Percentiles rank a stretch among this genome's conserved stretches.
Conservation (phyloP, 371 early-diverging fungal species). For the Apophysomyces ossiformis region DNA sequence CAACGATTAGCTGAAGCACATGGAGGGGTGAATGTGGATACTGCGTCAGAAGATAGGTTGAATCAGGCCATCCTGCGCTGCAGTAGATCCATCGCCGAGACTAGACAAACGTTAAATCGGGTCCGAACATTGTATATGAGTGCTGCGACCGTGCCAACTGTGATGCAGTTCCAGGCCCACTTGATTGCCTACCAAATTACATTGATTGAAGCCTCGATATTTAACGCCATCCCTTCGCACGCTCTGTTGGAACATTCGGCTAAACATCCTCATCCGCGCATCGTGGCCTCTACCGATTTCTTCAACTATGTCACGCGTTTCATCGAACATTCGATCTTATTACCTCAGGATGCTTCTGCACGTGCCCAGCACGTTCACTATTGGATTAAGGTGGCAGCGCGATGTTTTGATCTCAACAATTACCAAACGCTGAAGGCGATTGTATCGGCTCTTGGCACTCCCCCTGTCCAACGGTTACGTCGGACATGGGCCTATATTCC, state of each 20-base stretch:
- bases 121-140: conserved; percentile 62
- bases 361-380: conserved; percentile 70
- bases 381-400: conserved; percentile 80
- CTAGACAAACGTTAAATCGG: conserved; percentile 56
- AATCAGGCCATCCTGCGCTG: conserved; percentile 54
- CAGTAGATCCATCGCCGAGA: conserved; percentile 45
- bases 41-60: conserved; percentile 40
- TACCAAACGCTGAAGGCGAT: conserved; percentile 81
- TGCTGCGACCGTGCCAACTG: conserved; percentile 62
- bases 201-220: conserved; percentile 73
- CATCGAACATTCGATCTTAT: conserved; percentile 75
- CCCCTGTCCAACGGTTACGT: conserved; percentile 77
- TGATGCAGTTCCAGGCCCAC: conserved; percentile 69
- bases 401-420: conserved; percentile 69
- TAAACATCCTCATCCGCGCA: conserved; percentile 66
- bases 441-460: conserved; percentile 71
- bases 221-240: conserved; percentile 66
- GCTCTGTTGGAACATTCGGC: conserved; percentile 74
- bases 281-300: conserved; percentile 79
- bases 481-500: conserved; percentile 79
- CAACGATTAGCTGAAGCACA: conserved; percentile 18
- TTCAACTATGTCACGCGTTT: conserved; percentile 83
- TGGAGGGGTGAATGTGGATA: conserved; percentile 12
- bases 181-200: conserved; percentile 78
- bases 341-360: conserved; percentile 61